A percentile compares a stretch with the other conserved stretches of the same genome.
These are phyloP conservation scores for Umbelopsis ramanniana DNA, from an alignment of 192 early-diverging fungal species.

Conservation along the genomic window DNA sequence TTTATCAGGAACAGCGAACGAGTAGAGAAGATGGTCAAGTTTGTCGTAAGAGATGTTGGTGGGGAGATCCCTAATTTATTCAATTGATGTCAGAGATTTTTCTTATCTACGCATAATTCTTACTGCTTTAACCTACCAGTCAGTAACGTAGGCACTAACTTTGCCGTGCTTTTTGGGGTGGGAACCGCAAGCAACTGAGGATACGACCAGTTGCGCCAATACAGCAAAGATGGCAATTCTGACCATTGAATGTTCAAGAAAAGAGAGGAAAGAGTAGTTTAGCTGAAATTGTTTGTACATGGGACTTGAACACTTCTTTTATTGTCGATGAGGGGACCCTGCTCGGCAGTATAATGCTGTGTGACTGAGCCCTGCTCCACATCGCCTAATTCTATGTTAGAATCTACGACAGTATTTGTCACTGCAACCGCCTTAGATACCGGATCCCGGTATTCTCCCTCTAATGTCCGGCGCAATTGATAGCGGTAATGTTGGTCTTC, in stretches of 20 bases:
- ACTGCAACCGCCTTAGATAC: no score
- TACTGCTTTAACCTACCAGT: neutral
- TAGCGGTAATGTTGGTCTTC: no score
- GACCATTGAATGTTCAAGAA: neutral
- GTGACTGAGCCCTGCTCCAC: no score
- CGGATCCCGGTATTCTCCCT: no score
- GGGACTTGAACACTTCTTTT: no score
- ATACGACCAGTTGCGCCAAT: neutral
- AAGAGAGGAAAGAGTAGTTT: constrained; percentile 14
- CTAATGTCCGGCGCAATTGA: no score
- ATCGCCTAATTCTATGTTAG: no score
- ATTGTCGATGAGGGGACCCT: no score
- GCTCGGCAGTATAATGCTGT: no score
- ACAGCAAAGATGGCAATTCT: neutral
- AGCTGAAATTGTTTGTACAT: neutral
- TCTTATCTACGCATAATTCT: no score
- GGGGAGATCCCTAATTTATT: constrained; percentile 26
- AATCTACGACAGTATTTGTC: no score
- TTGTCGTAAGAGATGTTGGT: constrained; percentile 41
- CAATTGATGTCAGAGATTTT: neutral
- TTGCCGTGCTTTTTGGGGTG: neutral
- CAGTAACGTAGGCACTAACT: neutral
- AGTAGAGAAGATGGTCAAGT: constrained; percentile 66
- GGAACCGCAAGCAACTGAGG: neutral
- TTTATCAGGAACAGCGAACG: constrained; percentile 52